Conservation (phyloP, 179 eudicot species). For the Sideroxylon spinosum region DNA sequence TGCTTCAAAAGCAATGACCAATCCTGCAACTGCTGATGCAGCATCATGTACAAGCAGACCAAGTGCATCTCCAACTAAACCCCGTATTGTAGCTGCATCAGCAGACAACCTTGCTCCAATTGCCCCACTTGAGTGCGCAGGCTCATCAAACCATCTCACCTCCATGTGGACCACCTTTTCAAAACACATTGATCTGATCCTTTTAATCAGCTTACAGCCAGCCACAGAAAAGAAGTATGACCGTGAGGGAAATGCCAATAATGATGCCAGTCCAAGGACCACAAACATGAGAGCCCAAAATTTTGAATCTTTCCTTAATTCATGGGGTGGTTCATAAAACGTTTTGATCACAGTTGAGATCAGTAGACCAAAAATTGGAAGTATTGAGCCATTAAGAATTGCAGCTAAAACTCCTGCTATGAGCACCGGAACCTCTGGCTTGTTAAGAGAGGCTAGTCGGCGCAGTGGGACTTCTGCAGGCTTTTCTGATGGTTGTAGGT, state of each 20-base stretch:
- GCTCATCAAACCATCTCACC: constrained; percentile 53
- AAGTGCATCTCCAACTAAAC: constrained; percentile 29
- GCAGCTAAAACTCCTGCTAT: constrained; percentile 41
- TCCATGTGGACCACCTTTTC: constrained; percentile 56
- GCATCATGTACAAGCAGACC: constrained; percentile 23
- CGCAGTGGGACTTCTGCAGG: constrained; percentile 35
- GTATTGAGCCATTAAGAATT: constrained; percentile 34
- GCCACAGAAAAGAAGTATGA: constrained; percentile 52
- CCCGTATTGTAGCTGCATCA: constrained; percentile 25
- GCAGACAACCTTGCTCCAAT: constrained; percentile 28
- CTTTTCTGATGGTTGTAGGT: constrained; percentile 4
- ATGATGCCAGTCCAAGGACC: constrained; percentile 34
- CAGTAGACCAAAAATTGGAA: constrained; percentile 43
- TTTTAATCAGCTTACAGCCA: constrained; percentile 41
- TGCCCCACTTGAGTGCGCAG: constrained; percentile 25
- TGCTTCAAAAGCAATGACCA: constrained; percentile 25
- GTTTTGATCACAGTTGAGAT: constrained; percentile 42
- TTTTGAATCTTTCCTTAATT: constrained; percentile 37
- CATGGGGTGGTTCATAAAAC: constrained; percentile 40
- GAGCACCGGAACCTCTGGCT: constrained; percentile 46
- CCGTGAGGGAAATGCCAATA: constrained; percentile 29
- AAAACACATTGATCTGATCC: constrained; percentile 50
- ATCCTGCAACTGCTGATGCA: constrained; percentile 23
- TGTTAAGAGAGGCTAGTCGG: constrained; percentile 47
- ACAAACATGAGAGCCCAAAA: constrained; percentile 57